Base-by-base conservation (phyloP, 345 rosid species). In the Citrus sp. region DNA sequence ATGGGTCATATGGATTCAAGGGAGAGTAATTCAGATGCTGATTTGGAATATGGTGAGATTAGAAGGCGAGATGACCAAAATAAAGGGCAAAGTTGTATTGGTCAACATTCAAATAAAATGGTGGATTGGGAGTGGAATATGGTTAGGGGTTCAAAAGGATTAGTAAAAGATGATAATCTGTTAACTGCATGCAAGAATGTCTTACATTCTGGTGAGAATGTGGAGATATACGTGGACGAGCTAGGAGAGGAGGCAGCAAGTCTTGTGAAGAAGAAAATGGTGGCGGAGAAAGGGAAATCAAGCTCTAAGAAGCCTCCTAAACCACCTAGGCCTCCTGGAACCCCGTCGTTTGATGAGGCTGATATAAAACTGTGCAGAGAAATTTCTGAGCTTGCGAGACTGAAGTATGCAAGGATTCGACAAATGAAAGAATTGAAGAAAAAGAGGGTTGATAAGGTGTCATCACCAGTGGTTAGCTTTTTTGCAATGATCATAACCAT, bases 281-380 rank as follows among this genome's bases (percentile, higher is more conserved):
- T 21, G 70, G 60, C 55, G 21, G 84, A 80, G 55, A 76, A 78
- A 63, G 21, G 72, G 72, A 72, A 73, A 32, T 2, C 14, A 10
- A 49, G 61, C 28, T 38, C 55, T 2, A 80, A 71, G 79, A 80
- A 73, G 42, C 78, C 82, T 34, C 67, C 82, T 0, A 86, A 84
- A 55, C 87, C 89, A n/a, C 87, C 85, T 3, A 70, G 67, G 30
- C 89, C 84, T 27, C 85, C 87, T 1, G 51, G 67, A 56, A 65
- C 74, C 21, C 85, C 80, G 0, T 59, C 54, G 0, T 64, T 80
- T 61, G 75, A 66, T 21, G 78, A 65, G 3, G 81, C 77, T 27
- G 82, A 82, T 74, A 64, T 78, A 55, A 80, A 78, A 37, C 34
- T 80, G 35, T 72, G 77, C 67, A 82, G 79, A 80, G 83, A 86